Conservation (phyloP, 768 basidiomycete genomes). For the Suillus placidus region DNA sequence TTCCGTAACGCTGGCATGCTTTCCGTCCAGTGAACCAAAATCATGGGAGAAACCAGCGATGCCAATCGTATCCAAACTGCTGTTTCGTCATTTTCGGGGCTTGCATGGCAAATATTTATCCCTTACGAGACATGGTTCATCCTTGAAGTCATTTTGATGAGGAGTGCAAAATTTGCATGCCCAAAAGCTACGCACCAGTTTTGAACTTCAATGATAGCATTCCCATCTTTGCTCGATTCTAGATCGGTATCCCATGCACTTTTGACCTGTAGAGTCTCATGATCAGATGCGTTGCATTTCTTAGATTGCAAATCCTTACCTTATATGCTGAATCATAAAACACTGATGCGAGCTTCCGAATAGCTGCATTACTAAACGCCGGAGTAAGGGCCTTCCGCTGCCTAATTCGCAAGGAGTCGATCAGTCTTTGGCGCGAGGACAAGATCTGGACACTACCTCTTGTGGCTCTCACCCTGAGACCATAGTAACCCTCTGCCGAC, state of each 20-base stretch:
- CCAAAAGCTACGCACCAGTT: conserved; percentile 20
- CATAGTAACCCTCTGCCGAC: conserved; percentile 35
- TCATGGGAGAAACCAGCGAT: conserved; percentile 61
- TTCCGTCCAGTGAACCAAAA: conserved; percentile 54
- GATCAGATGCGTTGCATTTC: not conserved
- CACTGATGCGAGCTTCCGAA: conserved; percentile 25
- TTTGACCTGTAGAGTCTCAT: conserved; percentile 23
- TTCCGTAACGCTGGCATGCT: conserved; percentile 42
- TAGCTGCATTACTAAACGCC: conserved; percentile 27
- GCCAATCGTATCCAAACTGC: conserved; percentile 55
- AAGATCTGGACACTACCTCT: conserved; percentile 32
- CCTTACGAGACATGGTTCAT: conserved; percentile 34
- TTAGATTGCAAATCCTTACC: conserved; percentile 11
- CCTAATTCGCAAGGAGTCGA: conserved; percentile 13
- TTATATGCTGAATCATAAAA: conserved; percentile 34
- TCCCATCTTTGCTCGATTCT: conserved; percentile 14
- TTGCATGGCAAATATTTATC: not conserved
- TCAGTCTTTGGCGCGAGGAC: conserved; percentile 24
- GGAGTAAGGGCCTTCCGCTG: conserved; percentile 32
- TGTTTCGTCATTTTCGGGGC: not conserved
- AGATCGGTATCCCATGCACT: conserved; percentile 28
- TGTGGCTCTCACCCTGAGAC: conserved; percentile 47
- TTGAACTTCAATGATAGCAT: conserved; percentile 37
- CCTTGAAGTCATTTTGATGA: conserved; percentile 9
- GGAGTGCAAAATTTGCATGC: not conserved